Base-by-base conservation (phyloP, 768 basidiomycete species). In the Trametes coccinea region DNA sequence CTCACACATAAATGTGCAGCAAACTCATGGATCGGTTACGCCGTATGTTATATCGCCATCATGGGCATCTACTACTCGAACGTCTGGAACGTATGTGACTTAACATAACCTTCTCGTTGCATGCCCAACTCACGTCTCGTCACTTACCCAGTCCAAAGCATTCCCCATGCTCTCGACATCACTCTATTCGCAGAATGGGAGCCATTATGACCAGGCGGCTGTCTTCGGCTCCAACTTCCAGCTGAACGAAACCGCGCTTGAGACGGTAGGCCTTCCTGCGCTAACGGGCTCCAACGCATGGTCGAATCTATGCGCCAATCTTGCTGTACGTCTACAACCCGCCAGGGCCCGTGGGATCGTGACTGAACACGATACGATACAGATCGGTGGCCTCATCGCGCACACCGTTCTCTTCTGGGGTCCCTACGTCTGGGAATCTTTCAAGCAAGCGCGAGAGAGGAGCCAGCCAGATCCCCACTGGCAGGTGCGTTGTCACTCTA, bases 161-260 rank as follows among this genome's bases (percentile, higher is more conserved):
- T 84, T 84, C 66, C 86, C 85, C 0, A 84, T 88, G 79, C 71
- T 88, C 33, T 85, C 86, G 0, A 82, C 83, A 0, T 80, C 83
- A 0, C 78, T 87, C 6, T 86, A 85, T 69, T 77, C 79, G 4
- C 67, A 75, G 1, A 82, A 86, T 63, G 85, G 86, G 14, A 79
- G 80, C 0, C 65, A 79, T 16, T 88, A 86, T 66, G 67, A 84
- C 34, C 84, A 86, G 66, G 69, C 74, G 1, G 76, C 78, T 6
- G 82, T 88, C 5, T 85, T 87, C 59, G 82, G 81, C 1, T 61
- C 72, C 2, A 76, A 77, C 10, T 83, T 83, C 70, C 70, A 74
- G 41, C 75, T 88, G 17, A 85, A 87, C 69, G 66, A 79, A 41
- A 84, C 84, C 0, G 84, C 84, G 1, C 72, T 87, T 13, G 71